Conservation (phyloP, 1,139 yeast genomes). For the Pneumocystis murina region DNA sequence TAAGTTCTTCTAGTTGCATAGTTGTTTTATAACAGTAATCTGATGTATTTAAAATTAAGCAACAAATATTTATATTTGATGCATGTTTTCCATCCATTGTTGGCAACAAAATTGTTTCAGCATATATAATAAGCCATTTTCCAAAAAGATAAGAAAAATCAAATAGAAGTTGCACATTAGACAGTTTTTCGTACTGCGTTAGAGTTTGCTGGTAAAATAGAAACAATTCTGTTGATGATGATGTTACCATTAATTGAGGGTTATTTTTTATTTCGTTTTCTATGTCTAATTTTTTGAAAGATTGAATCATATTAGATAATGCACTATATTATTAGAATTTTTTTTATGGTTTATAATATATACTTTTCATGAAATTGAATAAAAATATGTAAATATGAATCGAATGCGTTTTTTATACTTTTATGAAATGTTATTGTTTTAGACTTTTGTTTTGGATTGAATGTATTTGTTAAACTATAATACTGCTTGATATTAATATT, state of each 20-base stretch:
- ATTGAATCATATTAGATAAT: constrained; percentile 18
- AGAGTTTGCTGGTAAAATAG: constrained; percentile 57
- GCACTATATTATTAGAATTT: constrained; percentile 1
- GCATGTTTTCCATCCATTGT: constrained; percentile 34
- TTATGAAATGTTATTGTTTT: constrained; percentile 24
- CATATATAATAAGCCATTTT: constrained; percentile 52
- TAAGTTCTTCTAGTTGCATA: constrained; percentile 55
- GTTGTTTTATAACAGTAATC: constrained; percentile 75
- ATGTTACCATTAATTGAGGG: constrained; percentile 32
- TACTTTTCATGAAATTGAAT: constrained; percentile 64
- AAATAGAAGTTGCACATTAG: constrained; percentile 52
- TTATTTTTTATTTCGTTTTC: constrained; percentile 35
- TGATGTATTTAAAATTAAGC: constrained; percentile 70
- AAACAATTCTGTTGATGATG: constrained; percentile 77
- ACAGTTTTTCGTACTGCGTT: constrained; percentile 59
- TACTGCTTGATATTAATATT: background rate
- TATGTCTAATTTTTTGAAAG: constrained; percentile 28
- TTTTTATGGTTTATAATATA: background rate
- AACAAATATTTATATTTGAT: constrained; percentile 37
- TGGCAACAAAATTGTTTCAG: constrained; percentile 44
- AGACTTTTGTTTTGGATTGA: constrained; percentile 1
- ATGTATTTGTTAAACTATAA: constrained; percentile 12
- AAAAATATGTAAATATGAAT: constrained; percentile 76
- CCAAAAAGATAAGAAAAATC: constrained; percentile 46
- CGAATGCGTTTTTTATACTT: constrained; percentile 58